These are phyloP conservation scores for Austroboletus olivaceoglutinosus DNA, from an alignment of 1,284 basidiomycete genomes.

Conservation along the genomic window DNA sequence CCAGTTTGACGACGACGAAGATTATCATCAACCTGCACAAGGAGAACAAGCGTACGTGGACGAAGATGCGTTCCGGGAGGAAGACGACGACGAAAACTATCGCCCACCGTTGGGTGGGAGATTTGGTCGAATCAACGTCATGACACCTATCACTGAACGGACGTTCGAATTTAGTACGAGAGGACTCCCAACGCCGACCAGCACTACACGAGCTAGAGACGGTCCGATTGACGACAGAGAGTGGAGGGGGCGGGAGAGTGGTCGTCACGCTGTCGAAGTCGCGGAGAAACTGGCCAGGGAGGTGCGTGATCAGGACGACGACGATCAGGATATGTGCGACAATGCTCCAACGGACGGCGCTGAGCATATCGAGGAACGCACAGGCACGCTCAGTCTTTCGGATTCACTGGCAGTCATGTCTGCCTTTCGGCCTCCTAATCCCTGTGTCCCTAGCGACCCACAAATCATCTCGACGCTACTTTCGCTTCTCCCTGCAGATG, in stretches of 20 bases:
- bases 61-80: slow-evolving; percentile 27
- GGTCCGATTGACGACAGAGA: slow-evolving; percentile 28
- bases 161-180: slow-evolving; percentile 82
- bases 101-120: slow-evolving; percentile 65
- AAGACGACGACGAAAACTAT: slow-evolving; percentile 29
- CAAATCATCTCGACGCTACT: slow-evolving; percentile 67
- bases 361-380: slow-evolving; percentile 47
- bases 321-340: slow-evolving; percentile 24
- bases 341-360: slow-evolving; percentile 29
- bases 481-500: slow-evolving; percentile 62
- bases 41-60: slow-evolving; percentile 21
- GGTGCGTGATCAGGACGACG: slow-evolving; percentile 36
- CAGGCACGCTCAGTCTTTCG: slow-evolving; percentile 58
- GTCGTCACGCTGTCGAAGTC: slow-evolving; percentile 48
- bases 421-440: slow-evolving; percentile 74
- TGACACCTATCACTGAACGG: slow-evolving; percentile 94
- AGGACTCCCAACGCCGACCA: slow-evolving; percentile 32
- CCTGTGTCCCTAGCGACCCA: slow-evolving; percentile 84
- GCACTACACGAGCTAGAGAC: slow-evolving; percentile 20
- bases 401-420: slow-evolving; percentile 61
- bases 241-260: slow-evolving; percentile 30
- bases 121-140: slow-evolving; percentile 77
- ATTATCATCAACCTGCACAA: slow-evolving; percentile 26
- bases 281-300: slow-evolving; percentile 59
- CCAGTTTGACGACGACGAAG: slow-evolving; percentile 33